Conservation (phyloP, 768 basidiomycete species). For the Melanogaster broomeanus region DNA sequence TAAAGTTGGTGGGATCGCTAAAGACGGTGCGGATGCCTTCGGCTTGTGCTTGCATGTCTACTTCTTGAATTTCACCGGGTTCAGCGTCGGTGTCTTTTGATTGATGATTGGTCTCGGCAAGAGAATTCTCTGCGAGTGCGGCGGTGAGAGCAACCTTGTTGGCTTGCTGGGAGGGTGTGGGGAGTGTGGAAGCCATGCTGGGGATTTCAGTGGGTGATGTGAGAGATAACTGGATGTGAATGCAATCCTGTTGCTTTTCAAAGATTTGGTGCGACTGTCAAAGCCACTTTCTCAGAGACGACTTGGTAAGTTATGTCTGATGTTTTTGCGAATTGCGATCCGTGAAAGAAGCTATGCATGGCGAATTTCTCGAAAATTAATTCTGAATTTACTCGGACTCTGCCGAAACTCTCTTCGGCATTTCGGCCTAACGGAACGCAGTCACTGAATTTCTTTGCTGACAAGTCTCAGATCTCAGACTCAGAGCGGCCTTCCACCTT, state of each 20-base stretch:
- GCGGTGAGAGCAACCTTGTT: conserved; percentile 77
- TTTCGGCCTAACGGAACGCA: no score
- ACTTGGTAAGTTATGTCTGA: not conserved
- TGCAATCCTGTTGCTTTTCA: conserved; percentile 14
- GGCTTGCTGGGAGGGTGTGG: conserved; percentile 71
- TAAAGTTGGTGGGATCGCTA: conserved; percentile 89
- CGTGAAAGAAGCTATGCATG: no score
- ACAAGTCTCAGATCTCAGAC: no score
- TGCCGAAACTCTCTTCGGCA: conserved; percentile 15
- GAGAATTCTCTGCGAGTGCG: conserved; percentile 62
- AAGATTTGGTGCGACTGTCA: conserved; percentile 9
- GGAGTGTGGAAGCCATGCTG: conserved; percentile 49
- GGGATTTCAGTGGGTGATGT: conserved; percentile 22
- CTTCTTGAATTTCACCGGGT: conserved; percentile 85
- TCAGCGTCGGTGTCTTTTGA: conserved; percentile 51
- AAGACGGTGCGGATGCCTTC: conserved; percentile 91
- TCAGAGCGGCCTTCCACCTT: no score
- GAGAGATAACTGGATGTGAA: not conserved
- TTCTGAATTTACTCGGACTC: conserved; percentile 21
- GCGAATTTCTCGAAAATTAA: conserved; percentile 9
- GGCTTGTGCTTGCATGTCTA: conserved; percentile 81
- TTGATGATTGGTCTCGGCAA: conserved; percentile 9
- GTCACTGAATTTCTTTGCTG: no score
- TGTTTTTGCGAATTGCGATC: not conserved
- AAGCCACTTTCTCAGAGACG: conserved; percentile 5